Percentiles rank a stretch among this genome's conserved stretches.
These are phyloP conservation scores for Leavenworthia alabamica DNA, from an alignment of 345 rosid species.

Conservation along the genomic window DNA sequence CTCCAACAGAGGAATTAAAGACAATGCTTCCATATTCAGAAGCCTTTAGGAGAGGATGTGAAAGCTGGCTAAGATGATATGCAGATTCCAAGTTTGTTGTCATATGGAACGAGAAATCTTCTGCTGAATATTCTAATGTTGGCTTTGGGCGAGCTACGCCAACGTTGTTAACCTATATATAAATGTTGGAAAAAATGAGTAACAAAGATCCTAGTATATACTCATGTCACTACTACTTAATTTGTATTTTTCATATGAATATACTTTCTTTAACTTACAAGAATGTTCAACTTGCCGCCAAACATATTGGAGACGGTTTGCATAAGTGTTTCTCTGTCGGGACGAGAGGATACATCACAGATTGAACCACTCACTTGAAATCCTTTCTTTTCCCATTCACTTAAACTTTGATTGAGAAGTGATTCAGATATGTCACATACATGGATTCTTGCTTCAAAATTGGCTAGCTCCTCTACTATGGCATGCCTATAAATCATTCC, in stretches of 20 bases:
- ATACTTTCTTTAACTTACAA: constrained; percentile 3
- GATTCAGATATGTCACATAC: constrained; percentile 8
- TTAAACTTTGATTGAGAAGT: constrained; percentile 1
- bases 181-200: not conserved
- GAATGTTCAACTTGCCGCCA: constrained; percentile 14
- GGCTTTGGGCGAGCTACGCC: not conserved
- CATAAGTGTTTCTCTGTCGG: constrained; percentile 13
- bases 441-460: not conserved
- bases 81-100: constrained; percentile 20
- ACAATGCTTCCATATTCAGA: constrained; percentile 9
- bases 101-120: constrained; percentile 1
- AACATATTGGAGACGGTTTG: not conserved
- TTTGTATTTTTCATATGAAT: not conserved
- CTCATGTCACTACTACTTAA: not conserved
- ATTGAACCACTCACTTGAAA: constrained; percentile 13
- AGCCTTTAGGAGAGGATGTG: constrained; percentile 21
- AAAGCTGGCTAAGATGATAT: constrained; percentile 12
- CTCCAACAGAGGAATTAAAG: constrained; percentile 4
- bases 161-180: constrained; percentile 12
- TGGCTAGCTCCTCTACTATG: constrained; percentile 1
- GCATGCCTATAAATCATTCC: not conserved
- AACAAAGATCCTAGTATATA: not conserved
- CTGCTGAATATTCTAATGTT: not conserved
- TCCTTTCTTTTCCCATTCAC: constrained; percentile 16
- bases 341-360: constrained; percentile 22